phyloP scores from a whole-genome alignment of 352 stramenopile genomes.

The Phytophthora pistaciae region DNA sequence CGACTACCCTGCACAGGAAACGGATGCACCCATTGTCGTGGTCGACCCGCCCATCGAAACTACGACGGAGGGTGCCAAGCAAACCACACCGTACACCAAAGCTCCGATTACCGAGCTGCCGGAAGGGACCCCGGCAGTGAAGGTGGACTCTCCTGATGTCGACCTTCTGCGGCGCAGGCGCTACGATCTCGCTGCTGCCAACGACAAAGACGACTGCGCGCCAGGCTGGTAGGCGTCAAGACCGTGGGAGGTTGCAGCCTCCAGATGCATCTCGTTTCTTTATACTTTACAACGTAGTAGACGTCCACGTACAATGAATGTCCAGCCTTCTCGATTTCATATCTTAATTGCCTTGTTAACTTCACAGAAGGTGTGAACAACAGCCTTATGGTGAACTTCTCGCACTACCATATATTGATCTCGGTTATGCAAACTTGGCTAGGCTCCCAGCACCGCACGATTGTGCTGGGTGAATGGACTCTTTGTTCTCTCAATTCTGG shows the following conservation, averaged over 20 bases:
- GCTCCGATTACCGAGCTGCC: not conserved
- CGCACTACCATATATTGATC: not conserved
- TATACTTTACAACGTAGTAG: not conserved
- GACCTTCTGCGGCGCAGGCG: no score
- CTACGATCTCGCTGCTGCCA: no score
- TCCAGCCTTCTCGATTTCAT: not conserved
- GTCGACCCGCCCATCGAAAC: not conserved
- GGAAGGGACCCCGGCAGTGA: not conserved
- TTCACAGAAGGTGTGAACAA: not conserved
- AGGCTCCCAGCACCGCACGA: not conserved
- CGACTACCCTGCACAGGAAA: not conserved
- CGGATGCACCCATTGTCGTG: not conserved
- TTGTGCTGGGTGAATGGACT: not conserved
- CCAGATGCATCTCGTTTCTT: not conserved
- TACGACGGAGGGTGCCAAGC: not conserved
- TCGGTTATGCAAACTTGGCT: not conserved
- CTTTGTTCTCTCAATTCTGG: not conserved
- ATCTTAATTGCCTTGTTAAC: not conserved
- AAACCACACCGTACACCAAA: not conserved
- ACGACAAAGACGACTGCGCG: conserved; percentile 19
- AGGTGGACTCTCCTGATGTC: no score
- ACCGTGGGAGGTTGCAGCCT: not conserved
- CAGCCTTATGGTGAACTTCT: not conserved
- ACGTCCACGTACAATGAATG: not conserved
- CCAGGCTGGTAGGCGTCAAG: conserved; percentile 9